Percentiles rank a stretch among this genome's conserved stretches.
Conservation (phyloP, 768 basidiomycete genomes). For the Wakefieldia striispora region DNA sequence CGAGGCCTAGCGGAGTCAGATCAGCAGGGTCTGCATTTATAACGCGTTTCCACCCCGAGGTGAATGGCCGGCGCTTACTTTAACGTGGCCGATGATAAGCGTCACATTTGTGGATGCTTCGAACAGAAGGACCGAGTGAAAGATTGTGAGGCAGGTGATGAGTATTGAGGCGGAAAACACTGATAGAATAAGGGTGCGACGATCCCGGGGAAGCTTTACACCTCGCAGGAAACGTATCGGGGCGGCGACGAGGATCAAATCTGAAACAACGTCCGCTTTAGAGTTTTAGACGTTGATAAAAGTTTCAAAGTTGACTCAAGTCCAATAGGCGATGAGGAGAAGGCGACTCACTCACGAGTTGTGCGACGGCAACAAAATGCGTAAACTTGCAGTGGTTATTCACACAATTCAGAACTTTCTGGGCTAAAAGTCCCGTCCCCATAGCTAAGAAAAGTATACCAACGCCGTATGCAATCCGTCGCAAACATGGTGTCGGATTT, state of each 20-base stretch:
- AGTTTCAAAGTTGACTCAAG: not conserved
- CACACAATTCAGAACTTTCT: slow-evolving; percentile 3
- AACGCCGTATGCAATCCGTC: not conserved
- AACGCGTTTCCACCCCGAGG: too few species aligned
- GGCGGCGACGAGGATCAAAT: not conserved
- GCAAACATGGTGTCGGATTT: not conserved
- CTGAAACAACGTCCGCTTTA: not conserved
- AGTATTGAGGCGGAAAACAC: slow-evolving; percentile 6
- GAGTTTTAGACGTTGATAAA: not conserved
- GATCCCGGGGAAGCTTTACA: slow-evolving; percentile 3
- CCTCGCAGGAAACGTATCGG: slow-evolving; percentile 5
- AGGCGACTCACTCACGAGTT: slow-evolving; percentile 4
- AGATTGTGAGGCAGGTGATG: slow-evolving; percentile 4
- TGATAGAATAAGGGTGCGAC: slow-evolving; percentile 6
- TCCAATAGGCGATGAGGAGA: not conserved
- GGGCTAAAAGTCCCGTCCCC: not conserved
- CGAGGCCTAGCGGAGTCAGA: not conserved
- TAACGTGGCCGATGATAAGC: not conserved
- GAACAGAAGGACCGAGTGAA: slow-evolving; percentile 2
- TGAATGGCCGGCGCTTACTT: not conserved
- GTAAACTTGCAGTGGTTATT: not conserved
- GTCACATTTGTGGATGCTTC: not conserved
- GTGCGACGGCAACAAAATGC: not conserved
- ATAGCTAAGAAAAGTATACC: not conserved
- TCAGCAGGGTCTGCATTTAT: too few species aligned